A percentile compares a stretch with the other conserved stretches of the same genome.
Evolutionary conservation across 2,329 filamentous ascomycete species (phyloP).

Genomic region (Aspergillus tanneri): DNA sequence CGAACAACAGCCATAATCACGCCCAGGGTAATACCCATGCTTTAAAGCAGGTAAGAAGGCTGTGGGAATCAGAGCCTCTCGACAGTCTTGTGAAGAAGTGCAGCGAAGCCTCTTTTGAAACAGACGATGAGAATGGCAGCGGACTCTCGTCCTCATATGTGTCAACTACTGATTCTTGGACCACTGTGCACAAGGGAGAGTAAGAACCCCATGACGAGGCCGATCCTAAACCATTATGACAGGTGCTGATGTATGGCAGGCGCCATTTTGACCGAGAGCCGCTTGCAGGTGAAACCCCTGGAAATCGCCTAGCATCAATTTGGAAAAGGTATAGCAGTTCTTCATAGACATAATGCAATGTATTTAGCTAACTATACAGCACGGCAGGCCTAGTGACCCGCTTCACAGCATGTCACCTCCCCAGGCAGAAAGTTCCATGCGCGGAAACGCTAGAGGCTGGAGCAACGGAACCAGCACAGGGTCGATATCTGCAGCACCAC

Average conservation of each 20-base stretch:
- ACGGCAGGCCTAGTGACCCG: background rate
- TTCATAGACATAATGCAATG: too few relatives aligned
- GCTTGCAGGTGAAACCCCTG: background rate
- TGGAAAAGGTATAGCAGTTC: conserved; percentile 11
- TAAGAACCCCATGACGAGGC: conserved; percentile 13
- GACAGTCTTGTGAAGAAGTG: conserved; percentile 3
- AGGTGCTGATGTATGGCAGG: conserved; percentile 12
- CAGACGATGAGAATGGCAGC: conserved; percentile 13
- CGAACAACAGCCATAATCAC: background rate
- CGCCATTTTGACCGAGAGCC: conserved; percentile 9
- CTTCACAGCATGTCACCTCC: background rate
- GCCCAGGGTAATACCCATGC: background rate
- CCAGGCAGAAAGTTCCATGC: background rate
- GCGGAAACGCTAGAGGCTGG: background rate
- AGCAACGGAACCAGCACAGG: background rate
- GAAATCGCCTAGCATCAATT: background rate
- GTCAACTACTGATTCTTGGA: conserved; percentile 26
- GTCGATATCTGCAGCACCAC: too few relatives aligned
- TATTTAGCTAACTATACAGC: background rate
- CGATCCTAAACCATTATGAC: background rate
- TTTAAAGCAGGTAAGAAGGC: conserved; percentile 13
- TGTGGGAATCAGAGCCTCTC: conserved; percentile 19
- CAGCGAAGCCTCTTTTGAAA: conserved; percentile 2
- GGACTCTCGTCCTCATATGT: conserved; percentile 17
- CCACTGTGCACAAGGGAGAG: conserved; percentile 22